Evolutionary conservation across 1,284 basidiomycete genomes (phyloP).

Genomic region (Gymnopus androsaceus): DNA sequence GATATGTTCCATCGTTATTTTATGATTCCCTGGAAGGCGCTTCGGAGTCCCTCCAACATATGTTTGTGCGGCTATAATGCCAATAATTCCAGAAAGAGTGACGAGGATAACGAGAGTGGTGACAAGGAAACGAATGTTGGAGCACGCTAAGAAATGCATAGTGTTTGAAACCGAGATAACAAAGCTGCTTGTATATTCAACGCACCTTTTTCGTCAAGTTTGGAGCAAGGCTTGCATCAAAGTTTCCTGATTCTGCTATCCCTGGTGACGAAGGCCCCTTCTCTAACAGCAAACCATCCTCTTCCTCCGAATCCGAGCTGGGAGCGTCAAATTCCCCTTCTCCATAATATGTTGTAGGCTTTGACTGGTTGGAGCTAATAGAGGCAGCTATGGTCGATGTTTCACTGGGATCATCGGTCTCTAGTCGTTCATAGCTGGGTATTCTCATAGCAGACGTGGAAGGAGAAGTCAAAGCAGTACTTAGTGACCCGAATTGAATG

Average conservation of each 20-base stretch:
- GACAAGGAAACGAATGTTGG: slow-evolving; percentile 56
- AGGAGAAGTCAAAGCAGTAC: background rate
- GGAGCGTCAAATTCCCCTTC: slow-evolving; percentile 27
- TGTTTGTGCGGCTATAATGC: slow-evolving; percentile 68
- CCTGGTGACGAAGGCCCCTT: slow-evolving; percentile 12
- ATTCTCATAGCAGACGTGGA: slow-evolving; percentile 9
- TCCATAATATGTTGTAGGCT: slow-evolving; percentile 25
- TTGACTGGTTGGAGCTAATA: slow-evolving; percentile 10
- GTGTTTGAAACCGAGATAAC: background rate
- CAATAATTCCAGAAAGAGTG: slow-evolving; percentile 59
- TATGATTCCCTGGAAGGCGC: slow-evolving; percentile 56
- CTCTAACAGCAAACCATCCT: slow-evolving; percentile 21
- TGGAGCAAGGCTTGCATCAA: background rate
- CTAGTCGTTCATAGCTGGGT: slow-evolving; percentile 14
- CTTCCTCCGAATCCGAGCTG: slow-evolving; percentile 27
- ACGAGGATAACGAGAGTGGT: slow-evolving; percentile 56
- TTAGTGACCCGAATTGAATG: no score
- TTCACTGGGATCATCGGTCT: slow-evolving; percentile 13
- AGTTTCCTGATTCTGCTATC: slow-evolving; percentile 10
- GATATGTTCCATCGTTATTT: slow-evolving; percentile 83
- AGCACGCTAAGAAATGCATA: slow-evolving; percentile 34
- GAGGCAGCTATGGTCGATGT: slow-evolving; percentile 12
- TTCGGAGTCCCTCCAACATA: slow-evolving; percentile 62
- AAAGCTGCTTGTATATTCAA: background rate
- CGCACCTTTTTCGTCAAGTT: slow-evolving; percentile 9